A percentile compares a stretch with the other conserved stretches of the same genome.
Conservation (phyloP, 768 basidiomycete species). For the Pleurotus salmoneostramineus region DNA sequence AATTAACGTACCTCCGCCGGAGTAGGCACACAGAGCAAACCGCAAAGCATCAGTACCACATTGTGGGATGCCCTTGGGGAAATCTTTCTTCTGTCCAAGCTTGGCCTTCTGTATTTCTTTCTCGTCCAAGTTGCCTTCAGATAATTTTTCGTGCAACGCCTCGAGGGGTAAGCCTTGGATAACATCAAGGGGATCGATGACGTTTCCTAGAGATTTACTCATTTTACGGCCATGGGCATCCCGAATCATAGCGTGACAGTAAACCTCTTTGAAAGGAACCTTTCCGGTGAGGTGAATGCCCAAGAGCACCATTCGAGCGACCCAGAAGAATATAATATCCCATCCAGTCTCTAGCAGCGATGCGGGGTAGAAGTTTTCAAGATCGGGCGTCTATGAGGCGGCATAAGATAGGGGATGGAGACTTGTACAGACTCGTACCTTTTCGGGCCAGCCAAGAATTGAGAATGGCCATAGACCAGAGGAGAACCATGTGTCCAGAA, state of each 20-base stretch:
- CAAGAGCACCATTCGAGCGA: constrained; percentile 95
- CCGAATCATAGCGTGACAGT: constrained; percentile 98
- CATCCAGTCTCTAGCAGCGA: constrained; percentile 96
- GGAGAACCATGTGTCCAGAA: constrained; percentile 99
- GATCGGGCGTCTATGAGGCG: constrained; percentile 63
- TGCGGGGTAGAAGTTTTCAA: constrained; percentile 82
- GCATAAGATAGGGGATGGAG: background rate
- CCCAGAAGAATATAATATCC: constrained; percentile 99
- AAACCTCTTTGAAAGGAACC: constrained; percentile 93
- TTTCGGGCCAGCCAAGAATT: constrained; percentile 96
- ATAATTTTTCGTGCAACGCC: constrained; percentile 77
- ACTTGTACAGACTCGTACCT: constrained; percentile 40
- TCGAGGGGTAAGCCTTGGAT: constrained; percentile 83
- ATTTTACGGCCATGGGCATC: constrained; percentile 99
- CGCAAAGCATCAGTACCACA: constrained; percentile 96
- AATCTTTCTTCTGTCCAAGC: constrained; percentile 97
- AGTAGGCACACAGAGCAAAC: constrained; percentile 94
- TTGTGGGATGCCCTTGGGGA: constrained; percentile 98
- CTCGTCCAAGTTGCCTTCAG: constrained; percentile 90
- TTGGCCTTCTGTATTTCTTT: constrained; percentile 90
- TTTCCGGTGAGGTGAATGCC: constrained; percentile 85
- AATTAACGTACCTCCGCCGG: constrained; percentile 63
- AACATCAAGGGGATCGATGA: constrained; percentile 95
- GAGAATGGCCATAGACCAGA: constrained; percentile 98
- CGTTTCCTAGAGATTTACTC: constrained; percentile 97